Evolutionary conservation across 139 green algal species (phyloP).

Genomic region (Protoeuglena noctilucae): DNA sequence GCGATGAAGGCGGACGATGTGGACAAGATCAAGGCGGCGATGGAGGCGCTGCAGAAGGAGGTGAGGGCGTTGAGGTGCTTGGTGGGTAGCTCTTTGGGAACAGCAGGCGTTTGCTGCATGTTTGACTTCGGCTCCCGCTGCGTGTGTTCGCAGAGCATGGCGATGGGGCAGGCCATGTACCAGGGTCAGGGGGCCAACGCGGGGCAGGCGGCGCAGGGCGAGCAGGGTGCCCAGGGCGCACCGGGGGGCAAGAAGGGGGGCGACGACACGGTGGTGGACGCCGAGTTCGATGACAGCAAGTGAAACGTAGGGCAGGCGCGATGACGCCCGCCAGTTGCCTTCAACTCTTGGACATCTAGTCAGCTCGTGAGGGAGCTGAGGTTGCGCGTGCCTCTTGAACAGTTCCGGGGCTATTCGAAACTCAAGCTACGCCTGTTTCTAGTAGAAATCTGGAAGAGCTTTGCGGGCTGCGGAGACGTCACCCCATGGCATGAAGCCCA

Average conservation of each 20-base stretch:
- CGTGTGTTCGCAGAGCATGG: slow-evolving; percentile 55
- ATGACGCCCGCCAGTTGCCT: too few relatives aligned
- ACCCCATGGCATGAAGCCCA: too few relatives aligned
- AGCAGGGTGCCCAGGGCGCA: slow-evolving; percentile 1
- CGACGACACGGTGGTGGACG: slow-evolving; percentile 86
- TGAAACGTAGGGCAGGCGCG: too few relatives aligned
- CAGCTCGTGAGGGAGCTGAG: too few relatives aligned
- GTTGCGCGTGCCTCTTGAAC: too few relatives aligned
- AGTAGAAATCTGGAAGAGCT: too few relatives aligned
- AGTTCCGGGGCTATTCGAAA: too few relatives aligned
- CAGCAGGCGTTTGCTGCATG: background rate
- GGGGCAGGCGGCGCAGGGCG: slow-evolving; percentile 16
- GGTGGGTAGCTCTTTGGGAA: background rate
- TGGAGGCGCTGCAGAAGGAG: slow-evolving; percentile 68
- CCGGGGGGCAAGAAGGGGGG: slow-evolving; percentile 10
- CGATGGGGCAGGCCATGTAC: slow-evolving; percentile 84
- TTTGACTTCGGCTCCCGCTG: background rate
- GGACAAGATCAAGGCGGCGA: slow-evolving; percentile 69
- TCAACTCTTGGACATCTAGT: too few relatives aligned
- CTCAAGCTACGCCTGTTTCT: too few relatives aligned
- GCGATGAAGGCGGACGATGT: slow-evolving; percentile 42
- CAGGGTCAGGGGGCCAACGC: slow-evolving; percentile 18
- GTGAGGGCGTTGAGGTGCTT: too few relatives aligned
- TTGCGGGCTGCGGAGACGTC: too few relatives aligned
- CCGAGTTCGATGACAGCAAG: slow-evolving; percentile 79